Percentiles rank a stretch among this genome's conserved stretches.
Conservation (phyloP, 345 rosid species). For the Laguncularia racemosa region DNA sequence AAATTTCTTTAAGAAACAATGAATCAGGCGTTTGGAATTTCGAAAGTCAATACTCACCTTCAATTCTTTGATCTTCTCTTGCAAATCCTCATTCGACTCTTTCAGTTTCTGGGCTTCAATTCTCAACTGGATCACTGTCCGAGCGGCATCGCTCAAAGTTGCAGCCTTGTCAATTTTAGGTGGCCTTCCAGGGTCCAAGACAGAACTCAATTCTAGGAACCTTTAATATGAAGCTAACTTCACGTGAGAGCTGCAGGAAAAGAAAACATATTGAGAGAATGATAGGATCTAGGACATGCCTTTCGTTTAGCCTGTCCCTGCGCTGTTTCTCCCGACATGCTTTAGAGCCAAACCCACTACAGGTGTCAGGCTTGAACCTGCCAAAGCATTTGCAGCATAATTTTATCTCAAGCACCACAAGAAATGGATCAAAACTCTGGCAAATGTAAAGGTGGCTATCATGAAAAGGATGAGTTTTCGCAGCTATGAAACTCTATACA, state of each 20-base stretch:
- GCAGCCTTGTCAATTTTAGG: slow-evolving; percentile 7
- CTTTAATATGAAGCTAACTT: background rate
- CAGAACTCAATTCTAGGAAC: slow-evolving; percentile 5
- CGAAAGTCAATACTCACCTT: slow-evolving; percentile 3
- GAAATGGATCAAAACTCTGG: no score
- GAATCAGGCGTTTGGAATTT: no score
- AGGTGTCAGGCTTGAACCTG: slow-evolving; percentile 5
- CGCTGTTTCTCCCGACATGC: slow-evolving; percentile 10
- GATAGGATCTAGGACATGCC: slow-evolving; percentile 2
- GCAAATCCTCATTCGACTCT: background rate
- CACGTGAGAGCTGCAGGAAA: background rate
- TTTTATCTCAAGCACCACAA: no score
- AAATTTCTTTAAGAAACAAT: no score
- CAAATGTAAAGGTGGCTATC: no score
- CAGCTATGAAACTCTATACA: no score
- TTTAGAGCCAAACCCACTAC: background rate
- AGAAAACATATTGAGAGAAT: background rate
- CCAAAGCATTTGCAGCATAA: background rate
- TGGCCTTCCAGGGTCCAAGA: slow-evolving; percentile 9
- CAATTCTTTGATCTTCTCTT: slow-evolving; percentile 11
- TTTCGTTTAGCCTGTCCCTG: slow-evolving; percentile 8
- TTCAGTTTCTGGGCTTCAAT: slow-evolving; percentile 4
- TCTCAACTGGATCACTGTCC: slow-evolving; percentile 10
- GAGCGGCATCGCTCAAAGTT: slow-evolving; percentile 8
- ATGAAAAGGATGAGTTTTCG: no score